Percentiles rank a stretch among this genome's conserved stretches.
These are phyloP conservation scores for Lolium perenne DNA, from an alignment of 176 grass and related monocot genomes.

Conservation along the genomic window DNA sequence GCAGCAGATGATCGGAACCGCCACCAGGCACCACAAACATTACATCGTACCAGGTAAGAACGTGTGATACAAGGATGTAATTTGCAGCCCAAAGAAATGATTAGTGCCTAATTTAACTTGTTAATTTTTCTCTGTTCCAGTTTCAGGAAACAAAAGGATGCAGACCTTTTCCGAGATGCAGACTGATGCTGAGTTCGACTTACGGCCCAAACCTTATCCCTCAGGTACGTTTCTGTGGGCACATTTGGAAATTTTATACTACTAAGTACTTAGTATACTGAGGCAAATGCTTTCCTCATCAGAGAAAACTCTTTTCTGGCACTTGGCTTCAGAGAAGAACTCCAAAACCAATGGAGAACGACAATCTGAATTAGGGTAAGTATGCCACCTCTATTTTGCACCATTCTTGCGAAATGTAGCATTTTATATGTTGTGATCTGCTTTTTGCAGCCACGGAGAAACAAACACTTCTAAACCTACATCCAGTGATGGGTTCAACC, in stretches of 20 bases:
- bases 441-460: constrained; percentile 64
- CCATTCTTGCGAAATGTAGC: neutral
- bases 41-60: constrained; percentile 84
- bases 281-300: constrained; percentile 28
- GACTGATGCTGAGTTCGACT: constrained; percentile 54
- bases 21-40: constrained; percentile 81
- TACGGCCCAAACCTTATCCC: constrained; percentile 60
- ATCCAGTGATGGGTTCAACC: constrained; percentile 60
- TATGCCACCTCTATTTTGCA: constrained; percentile 26
- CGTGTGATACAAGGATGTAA: constrained; percentile 24
- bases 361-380: constrained; percentile 57
- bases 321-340: constrained; percentile 83
- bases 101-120: constrained; percentile 36
- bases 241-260: constrained; percentile 40
- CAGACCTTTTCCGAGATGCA: constrained; percentile 58
- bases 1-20: constrained; percentile 63
- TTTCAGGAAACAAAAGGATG: constrained; percentile 54
- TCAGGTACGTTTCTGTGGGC: constrained; percentile 56
- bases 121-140: constrained; percentile 47
- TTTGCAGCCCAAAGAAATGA: constrained; percentile 1
- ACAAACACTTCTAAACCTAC: constrained; percentile 59
- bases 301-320: constrained; percentile 95
- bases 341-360: constrained; percentile 51
- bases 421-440: constrained; percentile 38
- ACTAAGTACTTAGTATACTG: constrained; percentile 29